These are phyloP conservation scores for Patellifolia procumbens DNA, from an alignment of 179 eudicot species.

Conservation along the genomic window DNA sequence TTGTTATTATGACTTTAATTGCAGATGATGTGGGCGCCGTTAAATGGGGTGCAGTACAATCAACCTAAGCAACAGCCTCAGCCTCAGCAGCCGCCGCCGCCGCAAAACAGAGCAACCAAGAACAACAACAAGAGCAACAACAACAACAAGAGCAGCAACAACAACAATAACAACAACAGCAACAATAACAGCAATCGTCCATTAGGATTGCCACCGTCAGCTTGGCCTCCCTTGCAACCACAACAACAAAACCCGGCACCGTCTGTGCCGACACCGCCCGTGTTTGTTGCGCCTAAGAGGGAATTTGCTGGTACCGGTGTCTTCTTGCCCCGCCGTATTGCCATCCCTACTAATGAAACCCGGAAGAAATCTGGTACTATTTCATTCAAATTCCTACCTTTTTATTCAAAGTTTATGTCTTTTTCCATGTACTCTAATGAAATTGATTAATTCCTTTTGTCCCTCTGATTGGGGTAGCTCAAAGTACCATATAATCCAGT, in stretches of 20 bases:
- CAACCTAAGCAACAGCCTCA: constrained; percentile 16
- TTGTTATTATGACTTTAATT: neutral
- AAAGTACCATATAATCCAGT: too few species aligned
- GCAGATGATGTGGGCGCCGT: constrained; percentile 24
- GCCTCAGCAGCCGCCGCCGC: constrained; percentile 16
- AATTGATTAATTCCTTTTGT: neutral
- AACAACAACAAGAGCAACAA: neutral
- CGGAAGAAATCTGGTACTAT: constrained; percentile 22
- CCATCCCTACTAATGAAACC: constrained; percentile 5
- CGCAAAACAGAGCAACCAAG: constrained; percentile 24
- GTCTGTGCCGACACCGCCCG: neutral
- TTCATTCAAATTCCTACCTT: neutral
- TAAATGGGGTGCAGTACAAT: neutral
- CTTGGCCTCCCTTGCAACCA: constrained; percentile 34
- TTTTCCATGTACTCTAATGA: neutral
- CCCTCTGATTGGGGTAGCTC: too few species aligned
- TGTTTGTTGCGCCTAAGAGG: constrained; percentile 20
- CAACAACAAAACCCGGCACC: constrained; percentile 20
- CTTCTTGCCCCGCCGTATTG: constrained; percentile 21
- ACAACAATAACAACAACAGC: neutral
- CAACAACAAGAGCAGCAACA: neutral
- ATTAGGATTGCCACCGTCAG: constrained; percentile 33
- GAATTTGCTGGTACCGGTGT: constrained; percentile 29
- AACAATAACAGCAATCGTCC: constrained; percentile 18
- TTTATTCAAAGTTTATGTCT: too few species aligned